Conservation (phyloP, 805 yeast species). For the Blastobotrys attinorum region DNA sequence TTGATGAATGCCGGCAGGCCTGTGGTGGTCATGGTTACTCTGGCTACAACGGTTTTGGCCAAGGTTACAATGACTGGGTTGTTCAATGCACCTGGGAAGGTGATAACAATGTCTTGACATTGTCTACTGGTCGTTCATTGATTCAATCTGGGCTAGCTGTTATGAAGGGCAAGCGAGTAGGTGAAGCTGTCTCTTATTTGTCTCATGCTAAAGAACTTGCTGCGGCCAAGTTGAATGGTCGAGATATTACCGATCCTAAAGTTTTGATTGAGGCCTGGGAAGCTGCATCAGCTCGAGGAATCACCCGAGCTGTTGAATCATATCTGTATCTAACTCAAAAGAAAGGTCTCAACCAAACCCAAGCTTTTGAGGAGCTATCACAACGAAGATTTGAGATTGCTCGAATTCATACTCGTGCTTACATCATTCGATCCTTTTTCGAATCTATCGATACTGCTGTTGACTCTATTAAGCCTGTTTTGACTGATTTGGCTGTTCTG, state of each 20-base stretch:
- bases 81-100: constrained; percentile 99
- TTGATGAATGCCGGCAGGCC: constrained; percentile 85
- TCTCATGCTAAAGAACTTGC: constrained; percentile 18
- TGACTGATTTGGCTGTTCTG: constrained; percentile 49
- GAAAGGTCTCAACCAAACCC: constrained; percentile 22
- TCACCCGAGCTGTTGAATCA: constrained; percentile 28
- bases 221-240: constrained; percentile 15
- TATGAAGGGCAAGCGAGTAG: constrained; percentile 38
- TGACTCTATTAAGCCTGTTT: constrained; percentile 38
- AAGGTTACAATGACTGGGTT: constrained; percentile 87
- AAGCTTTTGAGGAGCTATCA: constrained; percentile 33
- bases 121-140: constrained; percentile 75
- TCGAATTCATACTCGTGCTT: constrained; percentile 31
- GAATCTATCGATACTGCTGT: constrained; percentile 29
- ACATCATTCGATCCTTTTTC: constrained; percentile 32
- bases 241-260: constrained; percentile 22
- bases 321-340: constrained; percentile 19
- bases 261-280: constrained; percentile 32
- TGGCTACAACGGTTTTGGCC: constrained; percentile 85
- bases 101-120: constrained; percentile 80
- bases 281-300: constrained; percentile 27
- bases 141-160: constrained; percentile 40
- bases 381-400: constrained; percentile 35
- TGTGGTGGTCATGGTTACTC: constrained; percentile 98
- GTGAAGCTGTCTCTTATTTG: constrained; percentile 40